Evolutionary conservation across 2,329 filamentous ascomycete species (phyloP).

Genomic region (Aspergillus fijiensis): DNA sequence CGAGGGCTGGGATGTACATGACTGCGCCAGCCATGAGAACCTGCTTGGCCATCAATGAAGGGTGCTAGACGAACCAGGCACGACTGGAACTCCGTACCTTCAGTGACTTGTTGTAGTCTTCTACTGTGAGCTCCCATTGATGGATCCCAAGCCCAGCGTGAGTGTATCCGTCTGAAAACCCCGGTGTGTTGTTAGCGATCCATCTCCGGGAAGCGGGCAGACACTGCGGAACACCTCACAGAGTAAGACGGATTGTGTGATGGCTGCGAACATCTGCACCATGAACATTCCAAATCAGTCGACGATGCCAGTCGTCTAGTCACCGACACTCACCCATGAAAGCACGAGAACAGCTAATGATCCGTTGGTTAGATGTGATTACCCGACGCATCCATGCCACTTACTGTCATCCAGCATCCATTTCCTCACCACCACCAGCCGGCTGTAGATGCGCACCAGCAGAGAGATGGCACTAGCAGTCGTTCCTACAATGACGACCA

Average conservation of each 20-base stretch:
- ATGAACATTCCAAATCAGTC: background rate
- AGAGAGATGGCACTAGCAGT: background rate
- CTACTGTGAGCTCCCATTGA: background rate
- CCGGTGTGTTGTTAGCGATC: background rate
- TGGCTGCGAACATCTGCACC: background rate
- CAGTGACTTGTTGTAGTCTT: background rate
- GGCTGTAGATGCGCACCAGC: background rate
- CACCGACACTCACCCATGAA: background rate
- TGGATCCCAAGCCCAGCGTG: constrained; percentile 1
- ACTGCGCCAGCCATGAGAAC: background rate
- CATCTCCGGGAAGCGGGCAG: background rate
- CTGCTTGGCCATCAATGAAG: background rate
- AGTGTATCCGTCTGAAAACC: background rate
- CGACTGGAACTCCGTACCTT: background rate
- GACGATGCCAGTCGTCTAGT: background rate
- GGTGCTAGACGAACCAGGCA: no score
- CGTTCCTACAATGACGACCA: constrained; percentile 1
- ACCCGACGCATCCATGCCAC: background rate
- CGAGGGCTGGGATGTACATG: constrained; percentile 3
- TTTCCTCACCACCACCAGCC: background rate
- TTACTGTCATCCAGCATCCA: constrained; percentile 7
- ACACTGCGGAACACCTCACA: background rate
- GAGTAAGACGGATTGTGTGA: background rate
- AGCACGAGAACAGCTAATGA: background rate
- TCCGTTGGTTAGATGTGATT: background rate